Base-by-base conservation (phyloP, 345 rosid species). In the Pistacia integerrima region DNA sequence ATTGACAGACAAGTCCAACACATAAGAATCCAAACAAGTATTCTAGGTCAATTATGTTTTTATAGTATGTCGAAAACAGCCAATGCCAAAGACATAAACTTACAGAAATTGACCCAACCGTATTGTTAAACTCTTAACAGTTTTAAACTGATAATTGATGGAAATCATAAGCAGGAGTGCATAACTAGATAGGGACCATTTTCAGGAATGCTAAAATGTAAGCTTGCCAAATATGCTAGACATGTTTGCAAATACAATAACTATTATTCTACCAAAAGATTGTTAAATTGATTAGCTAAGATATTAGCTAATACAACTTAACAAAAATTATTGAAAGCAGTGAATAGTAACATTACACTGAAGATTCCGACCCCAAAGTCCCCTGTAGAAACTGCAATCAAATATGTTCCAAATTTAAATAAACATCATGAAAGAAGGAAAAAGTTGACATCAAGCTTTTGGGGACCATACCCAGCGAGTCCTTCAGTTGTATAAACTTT, bases 291-390 rank as follows among this genome's bases (percentile, higher is more conserved):
- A 13, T 46, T 9, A 30, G 16, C 12, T 64, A 64, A 54, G 62
- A 74, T 64, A 49, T 14, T 54, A 54, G 51, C 4, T 22, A 64
- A 36, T 22, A 36, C 70, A 46, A 67, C 25, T 36, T 72, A 76
- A 58, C 51, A 36, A 58, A 62, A 56, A 52, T 67, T 61, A 33
- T 54, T 81, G 76, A 78, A 84, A 68, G 85, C 79, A 81, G 36
- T 22, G 63, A 81, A 73, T 60, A 78, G 70, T 51, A 70, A 64
- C 58, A 70, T 85, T 82, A 87, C 88, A 87, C 25, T 80, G 88
- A 75, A 83, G 82, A 78, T 85, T 85, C 61, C 88, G 84, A 51
- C 81, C 84, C 87, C 80, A 85, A 54, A 87, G 84, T 74, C 90
- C 90, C 69, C 76, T 76, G 83, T 85, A 85, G 74, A 85, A 87